These are phyloP conservation scores for Mucor circinelloides DNA, from an alignment of 371 early-diverging fungal genomes.

Conservation along the genomic window DNA sequence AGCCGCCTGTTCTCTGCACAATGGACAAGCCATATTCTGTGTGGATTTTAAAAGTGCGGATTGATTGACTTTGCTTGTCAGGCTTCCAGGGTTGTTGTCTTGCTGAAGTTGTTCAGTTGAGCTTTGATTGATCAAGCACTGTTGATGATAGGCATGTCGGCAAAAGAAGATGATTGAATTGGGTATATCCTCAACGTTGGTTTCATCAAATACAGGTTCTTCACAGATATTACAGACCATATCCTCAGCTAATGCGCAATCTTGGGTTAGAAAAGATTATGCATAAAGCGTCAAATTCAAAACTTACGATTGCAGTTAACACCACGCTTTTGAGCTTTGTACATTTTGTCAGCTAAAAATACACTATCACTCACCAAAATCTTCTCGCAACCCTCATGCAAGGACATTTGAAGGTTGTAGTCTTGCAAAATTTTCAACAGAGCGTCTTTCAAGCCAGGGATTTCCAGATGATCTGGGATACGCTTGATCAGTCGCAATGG, in stretches of 20 bases:
- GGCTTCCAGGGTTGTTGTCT: conserved; percentile 29
- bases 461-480: conserved; percentile 79
- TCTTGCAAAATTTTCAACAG: conserved; percentile 88
- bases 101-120: conserved; percentile 1
- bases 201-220: conserved; percentile 54
- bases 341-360: conserved; percentile 74
- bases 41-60: conserved; percentile 56
- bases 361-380: conserved; percentile 86
- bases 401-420: conserved; percentile 82
- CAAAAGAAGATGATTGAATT: conserved; percentile 75
- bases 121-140: conserved; percentile 57
- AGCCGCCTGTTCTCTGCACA: conserved; percentile 59
- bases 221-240: conserved; percentile 68
- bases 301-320: conserved; percentile 56
- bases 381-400: conserved; percentile 86
- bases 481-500: conserved; percentile 78
- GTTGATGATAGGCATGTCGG: conserved; percentile 72
- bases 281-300: neutral
- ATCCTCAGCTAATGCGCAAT: conserved; percentile 40
- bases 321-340: conserved; percentile 72
- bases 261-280: neutral
- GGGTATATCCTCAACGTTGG: conserved; percentile 30
- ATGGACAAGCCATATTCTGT: conserved; percentile 53
- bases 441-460: conserved; percentile 81
- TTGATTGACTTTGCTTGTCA: conserved; percentile 58